A percentile compares a stretch with the other conserved stretches of the same genome.
phyloP scores from a whole-genome alignment of 2,329 filamentous ascomycete species.

The Corinectria fuckeliana region DNA sequence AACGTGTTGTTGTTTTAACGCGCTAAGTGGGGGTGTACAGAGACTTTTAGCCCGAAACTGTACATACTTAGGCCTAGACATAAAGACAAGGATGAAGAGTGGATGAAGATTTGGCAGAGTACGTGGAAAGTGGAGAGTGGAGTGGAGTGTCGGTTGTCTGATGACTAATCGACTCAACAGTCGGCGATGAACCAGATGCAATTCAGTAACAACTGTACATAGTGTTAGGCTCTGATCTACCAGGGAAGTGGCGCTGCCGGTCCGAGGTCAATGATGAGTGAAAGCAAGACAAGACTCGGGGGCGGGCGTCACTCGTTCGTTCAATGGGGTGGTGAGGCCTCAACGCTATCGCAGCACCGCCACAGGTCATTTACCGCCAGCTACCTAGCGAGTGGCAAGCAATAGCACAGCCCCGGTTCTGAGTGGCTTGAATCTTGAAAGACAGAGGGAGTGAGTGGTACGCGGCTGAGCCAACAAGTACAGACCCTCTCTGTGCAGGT shows the following conservation, averaged over 20 bases:
- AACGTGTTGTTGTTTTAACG: too few relatives aligned
- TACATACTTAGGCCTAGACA: too few relatives aligned
- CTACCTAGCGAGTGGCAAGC: background rate
- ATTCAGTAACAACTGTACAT: too few relatives aligned
- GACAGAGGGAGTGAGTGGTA: background rate
- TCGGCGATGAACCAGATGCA: too few relatives aligned
- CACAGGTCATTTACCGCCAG: background rate
- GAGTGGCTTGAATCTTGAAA: background rate
- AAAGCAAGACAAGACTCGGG: background rate
- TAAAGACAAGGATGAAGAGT: background rate
- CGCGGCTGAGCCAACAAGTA: background rate
- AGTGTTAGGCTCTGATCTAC: too few relatives aligned
- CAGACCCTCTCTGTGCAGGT: background rate
- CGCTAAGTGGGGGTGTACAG: too few relatives aligned
- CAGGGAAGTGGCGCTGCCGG: background rate
- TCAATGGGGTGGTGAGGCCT: background rate
- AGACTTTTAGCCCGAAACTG: too few relatives aligned
- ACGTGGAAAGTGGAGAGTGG: background rate
- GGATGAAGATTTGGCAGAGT: background rate
- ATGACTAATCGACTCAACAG: background rate
- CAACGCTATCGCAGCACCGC: background rate
- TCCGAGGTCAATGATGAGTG: background rate
- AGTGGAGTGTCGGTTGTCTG: background rate
- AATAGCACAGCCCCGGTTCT: background rate
- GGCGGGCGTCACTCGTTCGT: background rate